A percentile compares a stretch with the other conserved stretches of the same genome.
These are phyloP conservation scores for Rhodomyrtus tomentosa DNA, from an alignment of 345 rosid species.

Conservation along the genomic window DNA sequence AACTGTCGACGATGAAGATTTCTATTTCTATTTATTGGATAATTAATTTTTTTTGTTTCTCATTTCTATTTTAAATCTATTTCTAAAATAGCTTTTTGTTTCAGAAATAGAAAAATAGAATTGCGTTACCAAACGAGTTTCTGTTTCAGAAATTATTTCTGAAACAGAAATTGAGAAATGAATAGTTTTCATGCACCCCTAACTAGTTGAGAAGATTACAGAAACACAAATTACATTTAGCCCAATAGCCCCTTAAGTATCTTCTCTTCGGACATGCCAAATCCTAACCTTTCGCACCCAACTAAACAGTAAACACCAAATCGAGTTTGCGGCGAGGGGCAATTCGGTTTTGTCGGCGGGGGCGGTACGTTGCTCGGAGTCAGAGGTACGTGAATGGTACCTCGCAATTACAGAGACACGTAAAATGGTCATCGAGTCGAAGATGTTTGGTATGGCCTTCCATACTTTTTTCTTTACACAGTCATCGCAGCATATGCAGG, in stretches of 20 bases:
- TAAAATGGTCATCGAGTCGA: not conserved
- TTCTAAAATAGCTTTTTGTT: too few relatives aligned
- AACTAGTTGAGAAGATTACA: not conserved
- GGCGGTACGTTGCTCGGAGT: not conserved
- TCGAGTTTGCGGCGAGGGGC: not conserved
- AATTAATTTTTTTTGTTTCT: too few relatives aligned
- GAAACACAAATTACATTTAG: not conserved
- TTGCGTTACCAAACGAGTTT: too few relatives aligned
- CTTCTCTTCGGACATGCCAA: too few relatives aligned
- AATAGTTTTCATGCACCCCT: too few relatives aligned
- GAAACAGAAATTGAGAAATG: too few relatives aligned
- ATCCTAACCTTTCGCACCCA: not conserved
- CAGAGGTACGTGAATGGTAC: not conserved
- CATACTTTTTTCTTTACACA: not conserved
- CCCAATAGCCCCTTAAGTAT: not conserved
- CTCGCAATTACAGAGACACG: not conserved
- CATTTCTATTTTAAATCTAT: too few relatives aligned
- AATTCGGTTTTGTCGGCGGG: not conserved
- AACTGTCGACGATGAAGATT: too few relatives aligned
- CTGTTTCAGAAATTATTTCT: too few relatives aligned
- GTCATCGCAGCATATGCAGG: not conserved
- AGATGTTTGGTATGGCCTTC: not conserved
- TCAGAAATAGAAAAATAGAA: too few relatives aligned
- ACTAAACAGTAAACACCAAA: not conserved
- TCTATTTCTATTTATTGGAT: too few relatives aligned